Evolutionary conservation across 176 grass and related monocot genomes (phyloP).

Genomic region (Coix lacrymajobi): DNA sequence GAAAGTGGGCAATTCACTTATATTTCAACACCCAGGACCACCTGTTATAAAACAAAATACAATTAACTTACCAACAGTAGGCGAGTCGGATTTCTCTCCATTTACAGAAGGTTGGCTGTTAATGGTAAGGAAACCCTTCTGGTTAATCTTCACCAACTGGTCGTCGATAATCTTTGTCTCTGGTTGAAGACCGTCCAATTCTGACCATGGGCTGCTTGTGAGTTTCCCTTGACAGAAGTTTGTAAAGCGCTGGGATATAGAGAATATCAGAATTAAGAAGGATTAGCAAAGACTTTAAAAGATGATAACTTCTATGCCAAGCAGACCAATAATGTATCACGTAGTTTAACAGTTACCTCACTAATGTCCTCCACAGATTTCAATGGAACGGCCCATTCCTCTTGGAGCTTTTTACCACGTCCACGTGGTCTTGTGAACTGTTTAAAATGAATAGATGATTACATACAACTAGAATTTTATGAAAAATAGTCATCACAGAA

Average conservation of each 20-base stretch:
- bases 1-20: background rate
- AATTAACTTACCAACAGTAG: slow-evolving; percentile 55
- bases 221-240: slow-evolving; percentile 65
- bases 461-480: background rate
- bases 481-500: slow-evolving; percentile 6
- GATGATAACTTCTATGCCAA: background rate
- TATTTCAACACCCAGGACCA: background rate
- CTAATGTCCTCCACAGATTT: slow-evolving; percentile 72
- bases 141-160: slow-evolving; percentile 66
- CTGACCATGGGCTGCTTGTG: slow-evolving; percentile 81
- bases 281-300: background rate
- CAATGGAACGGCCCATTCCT: slow-evolving; percentile 82
- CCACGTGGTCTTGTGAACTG: slow-evolving; percentile 76
- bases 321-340: background rate
- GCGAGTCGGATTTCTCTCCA: slow-evolving; percentile 73
- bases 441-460: background rate
- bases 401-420: slow-evolving; percentile 64
- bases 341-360: slow-evolving; percentile 41
- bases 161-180: slow-evolving; percentile 85
- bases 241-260: slow-evolving; percentile 42
- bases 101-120: slow-evolving; percentile 87
- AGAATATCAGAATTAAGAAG: background rate
- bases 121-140: slow-evolving; percentile 86
- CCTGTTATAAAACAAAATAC: background rate
- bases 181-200: slow-evolving; percentile 72